phyloP scores from a whole-genome alignment of 495 filamentous ascomycete genomes.

The Bacidia rubella region DNA sequence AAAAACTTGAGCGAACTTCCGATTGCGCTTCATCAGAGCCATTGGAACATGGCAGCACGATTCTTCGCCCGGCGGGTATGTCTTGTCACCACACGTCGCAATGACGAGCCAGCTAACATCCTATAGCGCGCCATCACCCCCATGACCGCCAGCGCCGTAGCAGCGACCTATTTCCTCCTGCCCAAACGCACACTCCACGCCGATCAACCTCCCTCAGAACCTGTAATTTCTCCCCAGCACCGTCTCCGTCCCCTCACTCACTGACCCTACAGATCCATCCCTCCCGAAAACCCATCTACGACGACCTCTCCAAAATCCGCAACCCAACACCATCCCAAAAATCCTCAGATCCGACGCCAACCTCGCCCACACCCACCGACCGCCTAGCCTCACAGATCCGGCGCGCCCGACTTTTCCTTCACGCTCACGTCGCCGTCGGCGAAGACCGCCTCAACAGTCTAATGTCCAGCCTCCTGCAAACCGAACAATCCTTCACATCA shows the following conservation, averaged over 20 bases:
- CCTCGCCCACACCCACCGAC: conserved; percentile 72
- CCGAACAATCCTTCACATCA: conserved; percentile 63
- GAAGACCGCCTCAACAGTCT: conserved; percentile 67
- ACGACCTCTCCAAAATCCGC: conserved; percentile 40
- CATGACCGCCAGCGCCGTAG: conserved; percentile 29
- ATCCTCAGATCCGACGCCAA: conserved; percentile 20
- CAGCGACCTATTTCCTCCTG: conserved; percentile 39
- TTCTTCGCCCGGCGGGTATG: conserved; percentile 33
- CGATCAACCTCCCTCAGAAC: conserved; percentile 35
- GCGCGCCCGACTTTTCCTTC: conserved; percentile 64
- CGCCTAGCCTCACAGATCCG: conserved; percentile 76
- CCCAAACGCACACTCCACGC: conserved; percentile 41
- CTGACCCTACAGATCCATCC: too few species aligned
- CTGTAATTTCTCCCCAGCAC: conserved; percentile 13
- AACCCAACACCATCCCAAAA: conserved; percentile 27
- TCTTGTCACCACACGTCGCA: neutral
- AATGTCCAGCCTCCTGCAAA: conserved; percentile 58
- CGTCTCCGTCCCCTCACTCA: too few species aligned
- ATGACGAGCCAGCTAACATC: neutral
- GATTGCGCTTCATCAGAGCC: neutral
- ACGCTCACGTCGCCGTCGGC: conserved; percentile 52
- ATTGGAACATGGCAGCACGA: conserved; percentile 31
- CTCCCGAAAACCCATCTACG: conserved; percentile 86
- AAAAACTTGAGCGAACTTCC: neutral
- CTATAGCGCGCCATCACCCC: neutral